Percentiles rank a stretch among this genome's conserved stretches.
These are phyloP conservation scores for Aureobasidium sp. DNA, from an alignment of 2,329 filamentous ascomycete genomes.

Conservation along the genomic window DNA sequence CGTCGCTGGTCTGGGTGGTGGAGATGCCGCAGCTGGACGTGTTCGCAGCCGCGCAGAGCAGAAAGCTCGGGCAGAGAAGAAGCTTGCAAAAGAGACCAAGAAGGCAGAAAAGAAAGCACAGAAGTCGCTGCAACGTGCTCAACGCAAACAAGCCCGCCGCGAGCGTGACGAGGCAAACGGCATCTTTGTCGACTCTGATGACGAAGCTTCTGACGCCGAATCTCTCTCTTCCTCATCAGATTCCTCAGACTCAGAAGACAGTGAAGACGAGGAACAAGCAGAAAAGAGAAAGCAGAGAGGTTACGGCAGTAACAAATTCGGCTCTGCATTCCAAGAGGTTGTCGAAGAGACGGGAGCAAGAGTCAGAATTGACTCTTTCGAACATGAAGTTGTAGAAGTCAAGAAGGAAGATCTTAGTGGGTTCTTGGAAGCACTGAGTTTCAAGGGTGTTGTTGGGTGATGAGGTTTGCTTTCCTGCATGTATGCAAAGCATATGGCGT, in stretches of 20 bases:
- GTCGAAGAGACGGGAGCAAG: slow-evolving; percentile 90
- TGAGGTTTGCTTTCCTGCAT: too few species aligned
- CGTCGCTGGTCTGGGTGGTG: slow-evolving; percentile 92
- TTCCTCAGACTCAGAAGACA: slow-evolving; percentile 32
- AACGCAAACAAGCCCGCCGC: slow-evolving; percentile 64
- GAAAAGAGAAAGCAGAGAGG: slow-evolving; percentile 64
- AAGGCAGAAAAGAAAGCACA: slow-evolving; percentile 54
- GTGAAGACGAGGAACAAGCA: slow-evolving; percentile 59
- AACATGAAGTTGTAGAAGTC: slow-evolving; percentile 98
- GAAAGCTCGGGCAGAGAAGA: slow-evolving; percentile 68
- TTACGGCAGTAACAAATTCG: slow-evolving; percentile 89
- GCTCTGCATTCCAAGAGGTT: slow-evolving; percentile 95
- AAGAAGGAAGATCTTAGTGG: slow-evolving; percentile 92
- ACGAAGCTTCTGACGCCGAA: slow-evolving; percentile 47
- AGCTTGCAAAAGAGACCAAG: slow-evolving; percentile 64
- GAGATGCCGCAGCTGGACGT: slow-evolving; percentile 70
- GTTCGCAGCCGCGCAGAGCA: slow-evolving; percentile 42
- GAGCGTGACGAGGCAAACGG: slow-evolving; percentile 66
- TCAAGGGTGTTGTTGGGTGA: slow-evolving; percentile 81
- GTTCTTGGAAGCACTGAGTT: slow-evolving; percentile 92
- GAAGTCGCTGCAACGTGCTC: slow-evolving; percentile 61
- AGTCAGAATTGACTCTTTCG: slow-evolving; percentile 95
- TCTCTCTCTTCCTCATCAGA: slow-evolving; percentile 41
- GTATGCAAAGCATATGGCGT: too few species aligned
- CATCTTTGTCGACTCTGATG: slow-evolving; percentile 48